Evolutionary conservation across 1,284 basidiomycete species (phyloP).

Genomic region (Neolentinus lepideus): DNA sequence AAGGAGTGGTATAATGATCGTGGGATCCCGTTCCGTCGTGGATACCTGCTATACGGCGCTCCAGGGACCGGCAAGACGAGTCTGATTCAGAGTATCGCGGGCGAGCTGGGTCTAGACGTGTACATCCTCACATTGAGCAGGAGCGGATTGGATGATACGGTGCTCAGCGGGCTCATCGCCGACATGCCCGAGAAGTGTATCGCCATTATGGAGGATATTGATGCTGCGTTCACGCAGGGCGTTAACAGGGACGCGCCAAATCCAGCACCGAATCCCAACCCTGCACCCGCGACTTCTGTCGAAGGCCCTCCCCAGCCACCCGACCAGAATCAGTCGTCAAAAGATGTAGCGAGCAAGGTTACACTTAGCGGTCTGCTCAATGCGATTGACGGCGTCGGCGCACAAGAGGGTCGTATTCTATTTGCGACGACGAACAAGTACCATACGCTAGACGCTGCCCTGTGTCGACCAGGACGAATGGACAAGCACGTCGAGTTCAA

Average conservation of each 20-base stretch:
- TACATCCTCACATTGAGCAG: constrained; percentile 72
- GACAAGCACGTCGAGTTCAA: constrained; percentile 71
- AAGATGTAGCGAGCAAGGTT: constrained; percentile 28
- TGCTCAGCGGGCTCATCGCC: constrained; percentile 52
- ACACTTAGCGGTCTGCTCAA: constrained; percentile 69
- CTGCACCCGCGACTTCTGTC: neutral
- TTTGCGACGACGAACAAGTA: constrained; percentile 77
- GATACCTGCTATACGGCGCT: constrained; percentile 66
- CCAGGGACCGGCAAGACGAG: constrained; percentile 76
- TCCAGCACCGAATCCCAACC: constrained; percentile 3
- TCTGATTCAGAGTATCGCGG: constrained; percentile 68
- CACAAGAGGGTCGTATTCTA: constrained; percentile 70
- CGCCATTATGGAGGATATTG: constrained; percentile 77
- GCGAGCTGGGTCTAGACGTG: constrained; percentile 67
- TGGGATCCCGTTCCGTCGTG: constrained; percentile 67
- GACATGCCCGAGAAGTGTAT: constrained; percentile 64
- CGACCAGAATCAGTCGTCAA: constrained; percentile 3
- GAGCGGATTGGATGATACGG: constrained; percentile 58
- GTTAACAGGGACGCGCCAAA: constrained; percentile 36
- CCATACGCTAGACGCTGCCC: constrained; percentile 57
- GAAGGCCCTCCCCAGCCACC: neutral
- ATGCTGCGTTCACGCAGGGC: constrained; percentile 60
- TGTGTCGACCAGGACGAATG: constrained; percentile 73
- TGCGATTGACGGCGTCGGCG: constrained; percentile 68
- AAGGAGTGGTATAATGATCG: constrained; percentile 64